Percentiles rank a stretch among this genome's conserved stretches.
These are phyloP conservation scores for Epichloe gansuensis DNA, from an alignment of 2,329 filamentous ascomycete species.

Conservation along the genomic window DNA sequence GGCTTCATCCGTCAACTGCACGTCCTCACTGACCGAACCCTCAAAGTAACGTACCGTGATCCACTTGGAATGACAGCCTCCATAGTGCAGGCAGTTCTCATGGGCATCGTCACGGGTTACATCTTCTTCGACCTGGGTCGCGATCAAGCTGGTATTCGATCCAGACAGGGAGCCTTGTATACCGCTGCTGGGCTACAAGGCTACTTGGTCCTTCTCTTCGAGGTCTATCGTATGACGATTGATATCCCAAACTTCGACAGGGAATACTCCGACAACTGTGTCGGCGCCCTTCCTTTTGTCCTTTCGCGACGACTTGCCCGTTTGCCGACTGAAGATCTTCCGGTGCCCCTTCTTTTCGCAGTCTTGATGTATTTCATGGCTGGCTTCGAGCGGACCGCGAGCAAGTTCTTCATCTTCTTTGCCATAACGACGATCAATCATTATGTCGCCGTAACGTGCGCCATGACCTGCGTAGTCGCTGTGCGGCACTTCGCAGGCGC, in stretches of 20 bases:
- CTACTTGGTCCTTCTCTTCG: conserved; percentile 64
- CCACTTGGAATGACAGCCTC: conserved; percentile 63
- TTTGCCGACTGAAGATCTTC: conserved; percentile 57
- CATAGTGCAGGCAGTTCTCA: conserved; percentile 54
- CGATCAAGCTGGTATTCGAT: conserved; percentile 59
- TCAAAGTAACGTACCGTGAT: conserved; percentile 62
- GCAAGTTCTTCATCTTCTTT: conserved; percentile 62
- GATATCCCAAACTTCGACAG: conserved; percentile 68
- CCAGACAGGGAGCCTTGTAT: conserved; percentile 60
- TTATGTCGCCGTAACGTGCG: conserved; percentile 60
- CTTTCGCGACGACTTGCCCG: conserved; percentile 57
- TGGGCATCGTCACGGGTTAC: conserved; percentile 61
- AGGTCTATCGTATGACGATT: conserved; percentile 60
- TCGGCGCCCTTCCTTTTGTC: conserved; percentile 55
- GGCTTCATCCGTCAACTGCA: conserved; percentile 48
- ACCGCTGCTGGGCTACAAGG: conserved; percentile 60
- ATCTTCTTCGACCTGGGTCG: conserved; percentile 55
- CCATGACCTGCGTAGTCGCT: conserved; percentile 52
- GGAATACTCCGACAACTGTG: conserved; percentile 60
- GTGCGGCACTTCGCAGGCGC: conserved; percentile 57
- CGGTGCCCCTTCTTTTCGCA: conserved; percentile 58
- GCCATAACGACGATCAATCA: conserved; percentile 55
- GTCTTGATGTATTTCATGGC: conserved; percentile 69
- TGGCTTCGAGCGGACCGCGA: conserved; percentile 50
- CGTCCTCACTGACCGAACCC: conserved; percentile 55